Percentiles rank a stretch among this genome's conserved stretches.
Conservation (phyloP, 1,284 basidiomycete genomes). For the Sphaerobolus stellatus region DNA sequence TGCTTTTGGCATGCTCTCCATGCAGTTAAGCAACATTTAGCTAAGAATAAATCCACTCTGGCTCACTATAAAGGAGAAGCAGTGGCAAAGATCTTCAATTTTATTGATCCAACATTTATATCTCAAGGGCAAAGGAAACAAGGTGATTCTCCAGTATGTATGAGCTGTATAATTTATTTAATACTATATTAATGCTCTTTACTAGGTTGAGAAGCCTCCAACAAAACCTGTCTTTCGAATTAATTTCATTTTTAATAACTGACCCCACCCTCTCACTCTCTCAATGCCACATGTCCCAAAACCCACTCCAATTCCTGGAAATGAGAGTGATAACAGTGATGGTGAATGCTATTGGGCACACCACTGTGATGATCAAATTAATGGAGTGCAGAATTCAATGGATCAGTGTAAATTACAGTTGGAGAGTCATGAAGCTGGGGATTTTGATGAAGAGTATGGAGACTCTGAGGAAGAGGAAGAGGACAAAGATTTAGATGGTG, state of each 20-base stretch:
- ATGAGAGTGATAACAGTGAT: neutral
- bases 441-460: slow-evolving; percentile 2
- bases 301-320: no score
- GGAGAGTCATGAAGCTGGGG: neutral
- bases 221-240: neutral
- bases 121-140: no score
- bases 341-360: neutral
- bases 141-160: no score
- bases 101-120: neutral
- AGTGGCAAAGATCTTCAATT: neutral
- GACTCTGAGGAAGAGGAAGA: slow-evolving; percentile 12
- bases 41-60: neutral
- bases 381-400: neutral
- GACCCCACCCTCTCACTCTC: neutral
- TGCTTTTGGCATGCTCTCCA: slow-evolving; percentile 20
- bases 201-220: no score
- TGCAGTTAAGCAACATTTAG: slow-evolving; percentile 13
- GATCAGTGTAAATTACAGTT: no score
- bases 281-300: no score
- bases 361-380: no score
- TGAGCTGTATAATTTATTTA: no score
- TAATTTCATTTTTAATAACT: neutral
- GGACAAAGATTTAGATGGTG: neutral
- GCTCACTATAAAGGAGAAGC: neutral
- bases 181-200: no score